Evolutionary conservation across 1,139 yeast genomes (phyloP).

Genomic region (Kodamaea sp.): DNA sequence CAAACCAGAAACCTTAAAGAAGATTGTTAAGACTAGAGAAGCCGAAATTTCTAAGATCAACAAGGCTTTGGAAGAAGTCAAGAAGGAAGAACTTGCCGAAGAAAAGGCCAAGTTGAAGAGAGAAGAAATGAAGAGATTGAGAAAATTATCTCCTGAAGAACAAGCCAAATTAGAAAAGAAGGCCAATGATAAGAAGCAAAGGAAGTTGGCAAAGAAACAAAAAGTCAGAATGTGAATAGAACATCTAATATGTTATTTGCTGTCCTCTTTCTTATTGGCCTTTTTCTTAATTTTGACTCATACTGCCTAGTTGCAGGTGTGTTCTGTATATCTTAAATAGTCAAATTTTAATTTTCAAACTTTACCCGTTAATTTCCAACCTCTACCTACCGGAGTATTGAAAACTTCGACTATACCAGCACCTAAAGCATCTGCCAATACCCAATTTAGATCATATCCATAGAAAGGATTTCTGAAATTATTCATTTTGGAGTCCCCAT

Average conservation of each 20-base stretch:
- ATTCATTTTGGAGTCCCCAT: conserved; percentile 34
- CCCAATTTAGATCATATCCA: conserved; percentile 62
- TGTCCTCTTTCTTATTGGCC: not conserved
- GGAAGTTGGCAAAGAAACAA: conserved; percentile 41
- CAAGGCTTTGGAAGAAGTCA: conserved; percentile 55
- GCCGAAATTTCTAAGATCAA: conserved; percentile 57
- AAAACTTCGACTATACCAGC: conserved; percentile 67
- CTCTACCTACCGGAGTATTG: conserved; percentile 66
- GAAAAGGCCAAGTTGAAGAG: conserved; percentile 69
- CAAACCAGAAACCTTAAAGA: conserved; percentile 69
- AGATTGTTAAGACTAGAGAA: conserved; percentile 73
- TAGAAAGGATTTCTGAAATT: conserved; percentile 53
- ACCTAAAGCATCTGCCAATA: conserved; percentile 62
- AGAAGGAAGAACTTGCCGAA: conserved; percentile 65
- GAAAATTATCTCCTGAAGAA: conserved; percentile 64
- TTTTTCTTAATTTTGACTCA: not conserved
- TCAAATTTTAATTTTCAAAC: conserved; percentile 16
- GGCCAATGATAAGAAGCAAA: conserved; percentile 42
- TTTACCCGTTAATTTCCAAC: conserved; percentile 61
- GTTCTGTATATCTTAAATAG: not conserved
- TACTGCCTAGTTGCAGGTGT: not conserved
- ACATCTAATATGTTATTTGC: not conserved
- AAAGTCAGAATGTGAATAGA: conserved; percentile 37
- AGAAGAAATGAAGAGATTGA: conserved; percentile 52
- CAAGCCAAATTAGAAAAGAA: conserved; percentile 74